Evolutionary conservation across 2,329 filamentous ascomycete species (phyloP).

Genomic region (Colletotrichum sp.): DNA sequence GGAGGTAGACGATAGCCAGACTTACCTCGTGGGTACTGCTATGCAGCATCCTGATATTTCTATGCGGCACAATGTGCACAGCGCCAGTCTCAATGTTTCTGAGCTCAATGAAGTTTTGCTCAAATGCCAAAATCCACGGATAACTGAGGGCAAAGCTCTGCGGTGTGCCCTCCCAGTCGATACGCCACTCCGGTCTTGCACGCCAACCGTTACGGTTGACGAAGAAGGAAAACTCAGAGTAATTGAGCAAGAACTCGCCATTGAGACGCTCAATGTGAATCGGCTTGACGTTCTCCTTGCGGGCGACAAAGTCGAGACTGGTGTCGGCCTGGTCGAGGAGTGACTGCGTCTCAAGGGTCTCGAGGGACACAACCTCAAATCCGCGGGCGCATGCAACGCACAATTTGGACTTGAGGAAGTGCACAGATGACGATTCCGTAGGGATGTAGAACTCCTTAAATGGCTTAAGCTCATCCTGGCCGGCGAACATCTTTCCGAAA

Average conservation of each 20-base stretch:
- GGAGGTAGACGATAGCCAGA: slow-evolving; percentile 2
- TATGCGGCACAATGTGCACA: slow-evolving; percentile 94
- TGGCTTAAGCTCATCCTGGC: slow-evolving; percentile 93
- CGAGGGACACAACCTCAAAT: slow-evolving; percentile 95
- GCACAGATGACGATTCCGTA: slow-evolving; percentile 96
- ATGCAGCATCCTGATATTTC: slow-evolving; percentile 97
- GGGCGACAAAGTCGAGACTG: slow-evolving; percentile 93
- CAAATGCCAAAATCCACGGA: slow-evolving; percentile 96
- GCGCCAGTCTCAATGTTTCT: slow-evolving; percentile 93
- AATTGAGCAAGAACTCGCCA: slow-evolving; percentile 96
- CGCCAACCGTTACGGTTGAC: slow-evolving; percentile 99
- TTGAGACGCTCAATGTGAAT: slow-evolving; percentile 98
- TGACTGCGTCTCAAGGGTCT: slow-evolving; percentile 97
- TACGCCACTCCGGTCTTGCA: slow-evolving; percentile 93
- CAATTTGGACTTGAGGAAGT: slow-evolving; percentile 95
- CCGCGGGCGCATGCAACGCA: slow-evolving; percentile 95
- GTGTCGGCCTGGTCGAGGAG: slow-evolving; percentile 97
- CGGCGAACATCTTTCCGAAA: slow-evolving; percentile 94
- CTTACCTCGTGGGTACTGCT: slow-evolving; percentile 94
- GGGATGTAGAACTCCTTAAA: slow-evolving; percentile 99
- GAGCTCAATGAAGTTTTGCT: slow-evolving; percentile 97
- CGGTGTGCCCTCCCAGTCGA: slow-evolving; percentile 95
- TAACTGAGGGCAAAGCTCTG: slow-evolving; percentile 93
- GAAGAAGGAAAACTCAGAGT: slow-evolving; percentile 98
- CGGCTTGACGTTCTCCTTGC: slow-evolving; percentile 90